phyloP scores from a whole-genome alignment of 495 filamentous ascomycete genomes.

The Aspergillus taichungensis region DNA sequence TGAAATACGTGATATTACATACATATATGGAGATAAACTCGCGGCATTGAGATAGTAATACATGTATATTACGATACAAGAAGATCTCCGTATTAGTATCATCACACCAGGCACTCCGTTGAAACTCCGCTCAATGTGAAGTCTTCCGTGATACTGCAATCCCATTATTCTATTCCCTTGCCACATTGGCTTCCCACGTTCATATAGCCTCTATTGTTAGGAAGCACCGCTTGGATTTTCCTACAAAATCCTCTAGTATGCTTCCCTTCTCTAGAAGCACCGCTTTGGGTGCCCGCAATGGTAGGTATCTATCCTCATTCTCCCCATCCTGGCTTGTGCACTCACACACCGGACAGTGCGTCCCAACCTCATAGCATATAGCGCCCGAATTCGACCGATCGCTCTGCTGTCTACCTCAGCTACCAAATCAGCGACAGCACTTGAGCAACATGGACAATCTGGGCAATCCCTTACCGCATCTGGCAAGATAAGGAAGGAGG shows the following conservation, averaged over 20 bases:
- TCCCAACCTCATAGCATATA: slow-evolving; percentile 15
- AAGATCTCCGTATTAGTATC: too few species aligned
- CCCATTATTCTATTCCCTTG: background rate
- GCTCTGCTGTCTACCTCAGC: slow-evolving; percentile 35
- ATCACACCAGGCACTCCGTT: too few species aligned
- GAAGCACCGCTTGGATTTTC: too few species aligned
- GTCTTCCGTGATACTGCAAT: too few species aligned
- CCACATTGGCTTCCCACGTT: background rate
- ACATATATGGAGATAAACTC: too few species aligned
- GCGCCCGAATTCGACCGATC: slow-evolving; percentile 21
- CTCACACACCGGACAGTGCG: slow-evolving; percentile 18
- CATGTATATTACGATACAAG: too few species aligned
- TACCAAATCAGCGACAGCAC: slow-evolving; percentile 33
- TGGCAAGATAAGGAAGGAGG: slow-evolving; percentile 57
- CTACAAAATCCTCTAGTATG: slow-evolving; percentile 13
- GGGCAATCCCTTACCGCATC: slow-evolving; percentile 34
- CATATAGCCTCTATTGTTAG: background rate
- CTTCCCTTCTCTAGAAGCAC: slow-evolving; percentile 22
- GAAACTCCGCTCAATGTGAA: too few species aligned
- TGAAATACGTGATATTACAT: too few species aligned
- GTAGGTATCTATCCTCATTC: slow-evolving; percentile 12
- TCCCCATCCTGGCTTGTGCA: background rate
- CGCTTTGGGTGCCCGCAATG: slow-evolving; percentile 23
- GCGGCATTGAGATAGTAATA: too few species aligned
- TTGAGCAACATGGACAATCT: slow-evolving; percentile 36